Evolutionary conservation across 2,329 filamentous ascomycete genomes (phyloP), one percentile per base, ranked within the genome.

Genomic region (Penicillium sclerotigenum): DNA sequence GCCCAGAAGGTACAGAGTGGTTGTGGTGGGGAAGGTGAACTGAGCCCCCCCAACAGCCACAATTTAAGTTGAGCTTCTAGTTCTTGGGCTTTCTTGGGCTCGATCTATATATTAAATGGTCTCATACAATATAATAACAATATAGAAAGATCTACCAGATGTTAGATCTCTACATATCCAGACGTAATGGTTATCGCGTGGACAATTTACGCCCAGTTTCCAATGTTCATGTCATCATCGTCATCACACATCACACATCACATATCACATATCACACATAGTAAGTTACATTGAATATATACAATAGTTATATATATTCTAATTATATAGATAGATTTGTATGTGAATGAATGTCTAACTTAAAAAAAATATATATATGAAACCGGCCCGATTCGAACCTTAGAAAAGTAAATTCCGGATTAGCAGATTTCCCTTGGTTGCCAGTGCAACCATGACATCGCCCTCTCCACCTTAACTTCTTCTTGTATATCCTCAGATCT

Each of bases 381-480:
- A 22, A 40, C 14, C 24, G 3, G 3, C 14, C 38, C 14, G 16
- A 28, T 29, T 18, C 14, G 34, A 49, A 41, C 37, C 37, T 42
- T 24, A 28, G 36, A 24, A 16, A 13, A 26, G 22, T 18, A 42
- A 26, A 43, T 51, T 34, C 48, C 45, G 28, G 26, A 26, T 53
- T 9, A 6, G 16, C 3, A 22, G 18, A 46, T 33, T 31, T n/a
- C 18, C 7, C 13, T 31, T 46, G 53, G 53, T 55, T 55, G 53
- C 53, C 33, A 55, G 47, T 52, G 53, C 47, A 55, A 52, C 47
- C 40, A 55, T 55, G 53, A 55, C 47, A 43, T 46, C 14, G 43
- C 14, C 14, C 4, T 22, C 57, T 57, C 50, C 53, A 61, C 50
- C 26, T 22, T 22, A 8, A 45, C 34, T 34, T 46, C 41, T 43